A percentile compares a stretch with the other conserved stretches of the same genome.
Evolutionary conservation across 805 yeast species (phyloP).

Genomic region (Cyberlindnera mississippiensis): DNA sequence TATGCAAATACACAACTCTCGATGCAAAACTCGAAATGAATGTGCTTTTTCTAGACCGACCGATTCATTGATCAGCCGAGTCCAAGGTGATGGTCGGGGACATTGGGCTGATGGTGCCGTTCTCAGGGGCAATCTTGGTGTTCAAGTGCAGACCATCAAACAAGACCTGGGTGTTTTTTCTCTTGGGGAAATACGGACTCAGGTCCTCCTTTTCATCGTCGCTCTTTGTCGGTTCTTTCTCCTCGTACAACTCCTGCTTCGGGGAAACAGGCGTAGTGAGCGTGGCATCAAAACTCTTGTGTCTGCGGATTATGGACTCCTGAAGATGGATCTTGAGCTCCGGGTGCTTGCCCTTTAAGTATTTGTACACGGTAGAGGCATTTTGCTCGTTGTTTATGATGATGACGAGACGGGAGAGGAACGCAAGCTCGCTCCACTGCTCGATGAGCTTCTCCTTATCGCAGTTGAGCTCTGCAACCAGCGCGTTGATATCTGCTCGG

Average conservation of each 20-base stretch:
- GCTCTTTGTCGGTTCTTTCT: constrained; percentile 21
- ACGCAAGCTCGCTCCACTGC: constrained; percentile 38
- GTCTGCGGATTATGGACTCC: constrained; percentile 32
- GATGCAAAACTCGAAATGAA: too few relatives aligned
- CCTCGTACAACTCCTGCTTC: constrained; percentile 19
- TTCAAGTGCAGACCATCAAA: constrained; percentile 13
- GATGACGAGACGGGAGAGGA: constrained; percentile 40
- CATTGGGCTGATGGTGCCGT: constrained; percentile 14
- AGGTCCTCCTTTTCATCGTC: constrained; percentile 5
- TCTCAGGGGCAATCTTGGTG: constrained; percentile 2
- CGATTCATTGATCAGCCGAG: not conserved
- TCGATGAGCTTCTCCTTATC: constrained; percentile 12
- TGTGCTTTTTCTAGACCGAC: too few relatives aligned
- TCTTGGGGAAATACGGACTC: not conserved
- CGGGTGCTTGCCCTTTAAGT: constrained; percentile 19
- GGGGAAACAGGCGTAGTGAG: constrained; percentile 22
- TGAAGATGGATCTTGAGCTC: constrained; percentile 30
- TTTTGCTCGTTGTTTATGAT: constrained; percentile 29
- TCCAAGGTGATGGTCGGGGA: constrained; percentile 23
- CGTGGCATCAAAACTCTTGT: constrained; percentile 25
- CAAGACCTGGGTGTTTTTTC: constrained; percentile 9
- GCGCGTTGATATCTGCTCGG: constrained; percentile 17
- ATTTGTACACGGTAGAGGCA: constrained; percentile 24
- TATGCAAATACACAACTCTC: too few relatives aligned
- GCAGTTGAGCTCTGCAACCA: not conserved